Evolutionary conservation across 352 stramenopile species (phyloP).

Genomic region (Bremia lactucae): DNA sequence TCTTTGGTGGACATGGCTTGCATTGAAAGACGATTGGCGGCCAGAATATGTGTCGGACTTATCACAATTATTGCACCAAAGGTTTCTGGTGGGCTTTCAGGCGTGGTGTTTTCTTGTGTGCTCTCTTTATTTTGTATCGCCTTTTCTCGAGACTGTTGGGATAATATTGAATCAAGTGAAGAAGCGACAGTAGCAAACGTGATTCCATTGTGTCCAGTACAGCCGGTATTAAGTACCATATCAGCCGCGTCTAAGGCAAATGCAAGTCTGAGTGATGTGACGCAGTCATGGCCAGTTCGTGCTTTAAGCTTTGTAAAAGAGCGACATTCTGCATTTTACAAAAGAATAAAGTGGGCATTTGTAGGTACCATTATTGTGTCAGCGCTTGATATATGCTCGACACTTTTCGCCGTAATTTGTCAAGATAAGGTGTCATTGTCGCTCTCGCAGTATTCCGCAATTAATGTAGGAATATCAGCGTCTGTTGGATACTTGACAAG

Average conservation of each 20-base stretch:
- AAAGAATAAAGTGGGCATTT: conserved; percentile 69
- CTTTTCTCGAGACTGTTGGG: conserved; percentile 62
- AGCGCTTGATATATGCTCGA: conserved; percentile 57
- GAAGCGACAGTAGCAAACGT: conserved; percentile 14
- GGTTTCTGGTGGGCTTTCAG: conserved; percentile 28
- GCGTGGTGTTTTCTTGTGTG: conserved; percentile 42
- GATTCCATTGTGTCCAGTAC: conserved; percentile 1
- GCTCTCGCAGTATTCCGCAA: conserved; percentile 65
- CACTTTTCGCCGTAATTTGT: conserved; percentile 36
- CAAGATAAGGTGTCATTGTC: conserved; percentile 30
- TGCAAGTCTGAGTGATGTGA: neutral
- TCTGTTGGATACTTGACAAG: conserved; percentile 60
- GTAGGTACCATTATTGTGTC: conserved; percentile 61
- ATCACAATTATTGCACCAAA: conserved; percentile 40
- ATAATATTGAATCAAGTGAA: conserved; percentile 45
- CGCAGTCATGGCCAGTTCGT: conserved; percentile 13
- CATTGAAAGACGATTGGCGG: conserved; percentile 21
- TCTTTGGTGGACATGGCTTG: conserved; percentile 26
- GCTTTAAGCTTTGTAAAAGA: conserved; percentile 18
- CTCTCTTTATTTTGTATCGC: conserved; percentile 60
- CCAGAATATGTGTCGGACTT: conserved; percentile 27
- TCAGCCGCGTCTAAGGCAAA: neutral
- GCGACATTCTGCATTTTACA: conserved; percentile 49
- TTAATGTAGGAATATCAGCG: conserved; percentile 57
- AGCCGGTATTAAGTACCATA: neutral